A percentile compares a stretch with the other conserved stretches of the same genome.
Evolutionary conservation across 768 basidiomycete species (phyloP).

Genomic region (Ramaria sp.): DNA sequence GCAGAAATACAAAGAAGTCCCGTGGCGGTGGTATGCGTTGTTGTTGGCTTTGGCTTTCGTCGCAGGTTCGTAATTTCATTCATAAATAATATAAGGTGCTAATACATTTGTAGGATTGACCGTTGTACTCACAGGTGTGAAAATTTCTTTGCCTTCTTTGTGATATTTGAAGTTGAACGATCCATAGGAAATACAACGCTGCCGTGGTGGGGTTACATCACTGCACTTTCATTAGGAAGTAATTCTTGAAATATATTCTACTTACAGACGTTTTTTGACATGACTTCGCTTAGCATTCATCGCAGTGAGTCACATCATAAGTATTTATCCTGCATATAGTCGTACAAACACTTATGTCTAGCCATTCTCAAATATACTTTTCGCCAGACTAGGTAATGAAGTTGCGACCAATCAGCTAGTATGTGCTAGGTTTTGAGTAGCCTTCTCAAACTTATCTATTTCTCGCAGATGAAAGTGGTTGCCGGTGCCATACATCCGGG

Average conservation of each 20-base stretch:
- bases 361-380: constrained; percentile 48
- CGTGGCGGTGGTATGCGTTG: constrained; percentile 49
- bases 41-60: constrained; percentile 42
- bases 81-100: neutral
- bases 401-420: constrained; percentile 45
- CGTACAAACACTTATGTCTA: constrained; percentile 15
- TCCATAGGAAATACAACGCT: constrained; percentile 42
- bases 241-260: neutral
- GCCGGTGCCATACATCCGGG: constrained; percentile 51
- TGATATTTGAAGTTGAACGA: neutral
- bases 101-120: constrained; percentile 31
- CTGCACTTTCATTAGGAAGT: constrained; percentile 45
- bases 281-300: constrained; percentile 3
- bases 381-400: constrained; percentile 50
- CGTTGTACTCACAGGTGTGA: constrained; percentile 27
- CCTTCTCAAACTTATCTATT: neutral
- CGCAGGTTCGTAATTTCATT: constrained; percentile 30
- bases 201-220: constrained; percentile 52
- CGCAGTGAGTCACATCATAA: constrained; percentile 5
- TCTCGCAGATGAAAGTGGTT: constrained; percentile 44
- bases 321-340: no score
- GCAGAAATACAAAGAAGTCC: constrained; percentile 50
- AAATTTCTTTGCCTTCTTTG: neutral
- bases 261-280: neutral
- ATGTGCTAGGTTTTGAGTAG: neutral